A percentile compares a stretch with the other conserved stretches of the same genome.
phyloP scores from a whole-genome alignment of 768 basidiomycete genomes.

The Boletus insuetus region DNA sequence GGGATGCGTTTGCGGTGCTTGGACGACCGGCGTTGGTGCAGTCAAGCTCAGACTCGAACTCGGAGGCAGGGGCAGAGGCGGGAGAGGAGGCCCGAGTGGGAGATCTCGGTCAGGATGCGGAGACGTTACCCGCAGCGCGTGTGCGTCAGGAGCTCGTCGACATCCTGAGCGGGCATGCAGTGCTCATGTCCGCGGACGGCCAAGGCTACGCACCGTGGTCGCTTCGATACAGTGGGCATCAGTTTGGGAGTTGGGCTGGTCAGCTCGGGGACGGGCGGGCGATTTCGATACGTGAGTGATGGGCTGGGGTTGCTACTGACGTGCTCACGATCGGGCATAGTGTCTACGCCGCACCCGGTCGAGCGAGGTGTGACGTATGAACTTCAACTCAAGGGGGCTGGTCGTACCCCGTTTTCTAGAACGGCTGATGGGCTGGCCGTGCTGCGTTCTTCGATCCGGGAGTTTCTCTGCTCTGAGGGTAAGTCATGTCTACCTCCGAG shows the following conservation, averaged over 20 bases:
- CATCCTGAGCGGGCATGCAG: conserved; percentile 73
- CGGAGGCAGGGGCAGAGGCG: conserved; percentile 28
- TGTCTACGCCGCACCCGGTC: conserved; percentile 72
- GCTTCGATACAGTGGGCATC: conserved; percentile 87
- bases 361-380: conserved; percentile 63
- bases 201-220: conserved; percentile 66
- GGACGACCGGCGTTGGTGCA: conserved; percentile 55
- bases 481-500: not conserved
- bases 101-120: too few species aligned
- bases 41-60: conserved; percentile 26
- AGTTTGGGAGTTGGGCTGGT: conserved; percentile 88
- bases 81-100: not conserved
- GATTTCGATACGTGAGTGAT: conserved; percentile 67
- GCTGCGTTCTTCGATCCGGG: conserved; percentile 89
- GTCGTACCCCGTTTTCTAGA: conserved; percentile 91
- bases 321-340: conserved; percentile 35
- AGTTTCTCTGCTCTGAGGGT: conserved; percentile 92
- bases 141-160: conserved; percentile 74
- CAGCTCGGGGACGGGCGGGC: conserved; percentile 96
- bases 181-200: conserved; percentile 50
- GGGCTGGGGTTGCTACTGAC: not conserved
- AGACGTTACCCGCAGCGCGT: conserved; percentile 32
- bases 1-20: conserved; percentile 71
- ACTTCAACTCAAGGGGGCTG: conserved; percentile 92
- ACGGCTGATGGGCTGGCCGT: conserved; percentile 94